phyloP scores from a whole-genome alignment of 164 flowering plant species.

The Nelumbo lutea region DNA sequence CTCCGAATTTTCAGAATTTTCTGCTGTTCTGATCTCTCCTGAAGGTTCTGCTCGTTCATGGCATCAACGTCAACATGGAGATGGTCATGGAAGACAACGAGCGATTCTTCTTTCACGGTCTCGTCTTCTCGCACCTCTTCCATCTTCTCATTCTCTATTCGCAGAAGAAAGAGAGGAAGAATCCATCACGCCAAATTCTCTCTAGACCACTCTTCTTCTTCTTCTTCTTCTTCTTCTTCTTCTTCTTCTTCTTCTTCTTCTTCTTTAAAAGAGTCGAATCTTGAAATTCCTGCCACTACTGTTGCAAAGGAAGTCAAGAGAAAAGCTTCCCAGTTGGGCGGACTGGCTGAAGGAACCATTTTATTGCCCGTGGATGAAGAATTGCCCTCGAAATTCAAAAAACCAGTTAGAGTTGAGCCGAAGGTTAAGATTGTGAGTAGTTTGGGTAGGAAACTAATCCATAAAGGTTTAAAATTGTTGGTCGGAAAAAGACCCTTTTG shows the following conservation, averaged over 20 bases:
- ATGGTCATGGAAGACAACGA: slow-evolving; percentile 24
- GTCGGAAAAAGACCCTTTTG: slow-evolving; percentile 43
- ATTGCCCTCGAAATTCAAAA: background rate
- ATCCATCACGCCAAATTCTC: slow-evolving; percentile 17
- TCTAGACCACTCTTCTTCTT: slow-evolving; percentile 12
- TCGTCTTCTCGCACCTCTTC: slow-evolving; percentile 12
- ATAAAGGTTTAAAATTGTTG: slow-evolving; percentile 21
- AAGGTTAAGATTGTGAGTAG: slow-evolving; percentile 4
- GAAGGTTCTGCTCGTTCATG: slow-evolving; percentile 12
- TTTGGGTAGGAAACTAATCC: background rate
- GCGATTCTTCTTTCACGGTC: slow-evolving; percentile 9
- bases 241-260: slow-evolving; percentile 8
- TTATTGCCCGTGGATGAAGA: slow-evolving; percentile 1
- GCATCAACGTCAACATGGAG: slow-evolving; percentile 35
- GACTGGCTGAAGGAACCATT: background rate
- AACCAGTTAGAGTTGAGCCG: background rate
- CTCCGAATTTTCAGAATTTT: no score
- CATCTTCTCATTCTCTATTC: slow-evolving; percentile 8
- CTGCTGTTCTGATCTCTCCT: no score
- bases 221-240: slow-evolving; percentile 7
- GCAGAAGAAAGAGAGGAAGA: slow-evolving; percentile 8
- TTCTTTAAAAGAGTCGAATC: slow-evolving; percentile 4
- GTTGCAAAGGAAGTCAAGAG: background rate
- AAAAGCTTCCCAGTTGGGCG: slow-evolving; percentile 4
- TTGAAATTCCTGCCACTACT: background rate